Evolutionary conservation across 140 eudicot species (phyloP), one percentile per base, ranked within the genome.

Genomic region (Oenanthe javanica): DNA sequence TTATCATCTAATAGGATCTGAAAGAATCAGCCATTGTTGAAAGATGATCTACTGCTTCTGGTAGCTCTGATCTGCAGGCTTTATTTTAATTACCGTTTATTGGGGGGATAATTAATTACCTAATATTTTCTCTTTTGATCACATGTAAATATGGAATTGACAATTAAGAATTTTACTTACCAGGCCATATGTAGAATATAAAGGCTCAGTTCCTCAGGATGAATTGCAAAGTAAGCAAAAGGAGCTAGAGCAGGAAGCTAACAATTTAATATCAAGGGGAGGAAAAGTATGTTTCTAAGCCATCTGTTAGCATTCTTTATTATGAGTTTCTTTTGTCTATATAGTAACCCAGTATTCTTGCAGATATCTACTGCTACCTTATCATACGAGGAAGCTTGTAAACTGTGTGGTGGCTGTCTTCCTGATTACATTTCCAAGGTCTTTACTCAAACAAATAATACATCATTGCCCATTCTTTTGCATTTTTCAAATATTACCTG

Each of bases 371-470:
- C 85, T 86, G 85, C 88, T 36, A 72, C 84, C 76, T 83, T 86
- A 85, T 78, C 97, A 3, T 93, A 91, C 38, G 92, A 91, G 66
- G 85, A 88, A 87, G 98, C 97, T 81, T 81, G 90, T 50, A 76
- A 81, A 42, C 48, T 90, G 47, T 93, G 98, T 83, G 97, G 94
- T 81, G 98, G 97, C 79, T 75, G 84, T 83, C 96, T 93, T 61
- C 98, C 98, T 45, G 96, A 90, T 79, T 93, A 93, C 85, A 93
- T 93, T 78, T 88, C 93, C 57, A 87, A 93, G 98, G 98, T 93
- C 11, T 75, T 18, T 75, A 73, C 55, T n/a, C 5, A 11, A 43
- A 43, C 25, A 45, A 43, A 15, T 18, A 42, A 9, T 45, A 19
- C 40, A 72, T 5, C 55, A 43, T 46, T 46, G 40, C 42, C 12